Evolutionary conservation across 371 early-diverging fungal genomes (phyloP).

Genomic region (Blastocladiella emersonii): DNA sequence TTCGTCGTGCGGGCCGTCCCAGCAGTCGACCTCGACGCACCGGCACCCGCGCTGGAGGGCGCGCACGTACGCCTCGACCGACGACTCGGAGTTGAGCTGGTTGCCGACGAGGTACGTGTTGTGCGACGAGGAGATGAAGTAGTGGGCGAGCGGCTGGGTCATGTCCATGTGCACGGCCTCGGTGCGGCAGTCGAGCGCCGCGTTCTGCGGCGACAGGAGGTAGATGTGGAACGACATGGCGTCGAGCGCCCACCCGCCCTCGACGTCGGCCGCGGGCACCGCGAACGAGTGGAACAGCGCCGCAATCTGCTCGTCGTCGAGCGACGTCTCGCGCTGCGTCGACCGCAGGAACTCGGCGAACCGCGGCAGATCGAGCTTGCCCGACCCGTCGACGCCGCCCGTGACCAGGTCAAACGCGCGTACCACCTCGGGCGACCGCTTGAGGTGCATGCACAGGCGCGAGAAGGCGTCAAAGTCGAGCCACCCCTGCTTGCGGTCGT

Average conservation of each 20-base stretch:
- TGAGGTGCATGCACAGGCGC: neutral
- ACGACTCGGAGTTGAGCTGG: constrained; percentile 54
- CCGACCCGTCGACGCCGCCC: neutral
- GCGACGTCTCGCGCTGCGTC: neutral
- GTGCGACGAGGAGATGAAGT: constrained; percentile 65
- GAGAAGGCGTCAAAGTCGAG: neutral
- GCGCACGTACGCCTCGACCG: constrained; percentile 64
- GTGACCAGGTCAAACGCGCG: neutral
- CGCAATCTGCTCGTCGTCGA: neutral
- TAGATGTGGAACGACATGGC: neutral
- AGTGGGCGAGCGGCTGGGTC: constrained; percentile 46
- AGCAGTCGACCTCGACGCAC: constrained; percentile 74
- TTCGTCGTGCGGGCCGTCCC: constrained; percentile 62
- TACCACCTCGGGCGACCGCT: neutral
- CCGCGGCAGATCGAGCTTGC: neutral
- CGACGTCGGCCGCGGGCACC: neutral
- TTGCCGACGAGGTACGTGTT: constrained; percentile 72
- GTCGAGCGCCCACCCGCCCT: neutral
- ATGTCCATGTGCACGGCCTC: constrained; percentile 22
- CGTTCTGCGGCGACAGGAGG: neutral
- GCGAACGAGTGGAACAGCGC: neutral
- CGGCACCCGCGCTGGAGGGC: constrained; percentile 66
- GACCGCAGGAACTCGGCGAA: neutral
- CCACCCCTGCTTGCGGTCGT: neutral
- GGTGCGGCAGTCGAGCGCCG: neutral